phyloP scores from a whole-genome alignment of 768 basidiomycete genomes.

The Russula foetens region DNA sequence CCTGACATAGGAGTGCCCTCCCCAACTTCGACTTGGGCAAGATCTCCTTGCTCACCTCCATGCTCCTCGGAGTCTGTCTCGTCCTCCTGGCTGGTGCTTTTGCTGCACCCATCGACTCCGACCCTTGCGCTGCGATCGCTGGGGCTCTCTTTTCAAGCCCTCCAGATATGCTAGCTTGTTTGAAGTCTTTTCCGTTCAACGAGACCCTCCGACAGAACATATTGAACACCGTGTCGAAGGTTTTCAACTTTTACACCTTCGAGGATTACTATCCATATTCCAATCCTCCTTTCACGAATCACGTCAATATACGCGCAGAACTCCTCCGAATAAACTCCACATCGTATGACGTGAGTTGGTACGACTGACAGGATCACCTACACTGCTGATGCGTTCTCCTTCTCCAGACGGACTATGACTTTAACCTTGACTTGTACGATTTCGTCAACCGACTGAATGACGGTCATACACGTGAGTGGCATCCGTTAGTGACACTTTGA shows the following conservation, averaged over 20 bases:
- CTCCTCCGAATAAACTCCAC: constrained; percentile 42
- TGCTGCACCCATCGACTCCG: neutral
- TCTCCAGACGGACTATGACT: constrained; percentile 57
- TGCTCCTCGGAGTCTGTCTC: neutral
- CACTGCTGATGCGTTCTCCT: neutral
- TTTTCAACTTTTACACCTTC: constrained; percentile 36
- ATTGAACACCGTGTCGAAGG: constrained; percentile 24
- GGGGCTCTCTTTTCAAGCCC: neutral
- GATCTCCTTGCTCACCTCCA: neutral
- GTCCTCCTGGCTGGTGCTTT: neutral
- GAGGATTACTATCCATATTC: constrained; percentile 32
- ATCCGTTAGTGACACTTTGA: neutral
- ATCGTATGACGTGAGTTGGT: constrained; percentile 33
- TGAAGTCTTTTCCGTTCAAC: constrained; percentile 32
- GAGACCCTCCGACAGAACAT: constrained; percentile 33
- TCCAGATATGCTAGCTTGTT: constrained; percentile 13
- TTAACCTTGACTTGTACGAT: constrained; percentile 50
- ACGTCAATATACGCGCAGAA: constrained; percentile 42
- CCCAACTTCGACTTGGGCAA: neutral
- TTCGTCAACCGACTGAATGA: constrained; percentile 52
- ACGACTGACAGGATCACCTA: neutral
- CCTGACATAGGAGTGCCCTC: neutral
- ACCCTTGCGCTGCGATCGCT: constrained; percentile 9
- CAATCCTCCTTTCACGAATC: constrained; percentile 33
- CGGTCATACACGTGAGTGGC: constrained; percentile 49